Base-by-base conservation (phyloP, 768 basidiomycete genomes). In the Suillus sp. region DNA sequence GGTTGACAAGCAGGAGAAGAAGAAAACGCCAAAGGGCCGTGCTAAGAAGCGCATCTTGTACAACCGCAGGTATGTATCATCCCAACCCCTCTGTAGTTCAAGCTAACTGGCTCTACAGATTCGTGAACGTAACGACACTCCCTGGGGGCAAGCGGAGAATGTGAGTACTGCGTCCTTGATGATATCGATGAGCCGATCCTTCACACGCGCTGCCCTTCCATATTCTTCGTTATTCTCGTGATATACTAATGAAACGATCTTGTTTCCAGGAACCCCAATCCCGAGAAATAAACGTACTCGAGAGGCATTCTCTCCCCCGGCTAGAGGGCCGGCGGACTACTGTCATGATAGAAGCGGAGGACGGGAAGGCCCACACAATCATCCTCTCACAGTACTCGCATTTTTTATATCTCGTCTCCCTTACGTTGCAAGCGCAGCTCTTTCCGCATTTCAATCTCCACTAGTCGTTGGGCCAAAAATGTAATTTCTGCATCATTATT, bases 1-100 rank as follows among this genome's bases (percentile, higher is more conserved):
- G 83, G 96, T 97, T 75, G 96, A 97, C 74, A 88, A 90, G 79
- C 94, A 96, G 83, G 96, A 98, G 84, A 98, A 97, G 91, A 95
- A 95, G 91, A 98, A 98, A 89, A 88, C 82, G 43, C 94, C 94
- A 62, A 96, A 91, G 81, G 96, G 96, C 67, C 94, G 96, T 76
- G 96, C 96, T 66, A 97, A 96, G 91, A 98, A 98, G 86, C 86
- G 93, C 68, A 82, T 93, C 69, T 81, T 94, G 67, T 96, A 96
- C 86, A 96, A 96, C 84, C 89, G 93, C 75, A 87, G 92, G 90
- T 93, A 79, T 70, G 88, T 83, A 62, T n/a, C 22, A n/a, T 13
- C 0, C 14, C 25, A 16, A n/a, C 14, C 3, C 10, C 38, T 27
- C 37, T 40, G 45, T 32, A 32, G 22, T 16, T 37, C 4, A 59